Percentiles rank a stretch among this genome's conserved stretches.
Conservation (phyloP, 169 alveolate species). For the Plasmodium vivax region DNA sequence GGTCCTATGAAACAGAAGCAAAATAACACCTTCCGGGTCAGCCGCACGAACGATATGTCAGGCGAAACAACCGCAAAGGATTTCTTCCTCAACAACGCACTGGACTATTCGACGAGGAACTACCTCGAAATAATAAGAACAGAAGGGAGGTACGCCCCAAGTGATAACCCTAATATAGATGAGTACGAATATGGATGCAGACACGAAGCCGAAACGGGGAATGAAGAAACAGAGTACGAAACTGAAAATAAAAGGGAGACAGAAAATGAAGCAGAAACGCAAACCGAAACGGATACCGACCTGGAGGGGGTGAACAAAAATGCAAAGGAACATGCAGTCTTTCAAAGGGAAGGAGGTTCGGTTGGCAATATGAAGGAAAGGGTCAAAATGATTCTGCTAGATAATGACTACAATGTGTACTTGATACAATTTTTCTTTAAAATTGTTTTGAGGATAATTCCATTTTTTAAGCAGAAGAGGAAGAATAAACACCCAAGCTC, state of each 20-base stretch:
- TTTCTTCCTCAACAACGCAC: not conserved
- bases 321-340: slow-evolving; percentile 12
- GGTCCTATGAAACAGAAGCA: not conserved
- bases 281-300: slow-evolving; percentile 27
- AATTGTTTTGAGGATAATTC: slow-evolving; percentile 63
- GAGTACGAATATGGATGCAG: not conserved
- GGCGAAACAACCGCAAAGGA: not conserved
- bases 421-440: slow-evolving; percentile 59
- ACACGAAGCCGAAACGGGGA: not conserved
- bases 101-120: slow-evolving; percentile 2
- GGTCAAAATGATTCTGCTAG: slow-evolving; percentile 43
- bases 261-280: slow-evolving; percentile 29
- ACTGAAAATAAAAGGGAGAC: slow-evolving; percentile 21
- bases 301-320: not conserved
- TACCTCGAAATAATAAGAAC: slow-evolving; percentile 26
- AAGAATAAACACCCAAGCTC: not conserved
- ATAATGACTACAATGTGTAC: slow-evolving; percentile 52
- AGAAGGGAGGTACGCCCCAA: not conserved
- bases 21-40: not conserved
- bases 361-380: not conserved
- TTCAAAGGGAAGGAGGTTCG: not conserved
- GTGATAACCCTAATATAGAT: slow-evolving; percentile 2
- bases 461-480: slow-evolving; percentile 36
- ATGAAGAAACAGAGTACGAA: slow-evolving; percentile 38
- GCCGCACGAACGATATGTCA: not conserved